These are phyloP conservation scores for Pochonia chlamydosporia DNA, from an alignment of 2,329 filamentous ascomycete genomes.

Conservation along the genomic window DNA sequence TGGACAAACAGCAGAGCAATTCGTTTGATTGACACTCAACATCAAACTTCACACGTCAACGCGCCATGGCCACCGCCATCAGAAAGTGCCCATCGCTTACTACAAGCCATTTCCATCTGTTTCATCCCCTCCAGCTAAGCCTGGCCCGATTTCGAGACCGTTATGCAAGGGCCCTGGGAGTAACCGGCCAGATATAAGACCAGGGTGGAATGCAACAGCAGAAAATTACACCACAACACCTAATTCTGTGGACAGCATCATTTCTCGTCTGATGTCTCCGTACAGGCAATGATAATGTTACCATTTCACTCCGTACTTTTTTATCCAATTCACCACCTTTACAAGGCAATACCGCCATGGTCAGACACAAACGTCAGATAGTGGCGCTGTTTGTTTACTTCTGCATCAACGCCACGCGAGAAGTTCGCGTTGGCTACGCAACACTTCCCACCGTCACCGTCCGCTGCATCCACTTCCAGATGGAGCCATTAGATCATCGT, in stretches of 20 bases:
- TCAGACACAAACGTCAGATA: neutral
- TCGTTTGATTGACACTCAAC: too few relatives aligned
- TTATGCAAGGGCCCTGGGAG: neutral
- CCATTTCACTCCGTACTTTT: too few relatives aligned
- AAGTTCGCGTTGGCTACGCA: slow-evolving; percentile 1
- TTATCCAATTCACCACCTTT: too few relatives aligned
- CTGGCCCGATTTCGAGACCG: neutral
- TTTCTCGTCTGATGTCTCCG: too few relatives aligned
- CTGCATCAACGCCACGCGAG: slow-evolving; percentile 1
- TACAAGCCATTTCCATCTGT: neutral
- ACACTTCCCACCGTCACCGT: neutral
- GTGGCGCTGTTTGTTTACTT: slow-evolving; percentile 6
- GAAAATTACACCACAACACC: too few relatives aligned
- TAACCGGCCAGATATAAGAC: too few relatives aligned
- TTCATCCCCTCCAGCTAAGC: too few relatives aligned
- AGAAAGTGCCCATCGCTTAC: neutral
- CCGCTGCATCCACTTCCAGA: neutral
- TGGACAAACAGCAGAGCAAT: too few relatives aligned
- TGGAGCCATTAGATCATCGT: neutral
- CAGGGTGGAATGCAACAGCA: too few relatives aligned
- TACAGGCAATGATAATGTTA: too few relatives aligned
- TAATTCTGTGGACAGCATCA: too few relatives aligned
- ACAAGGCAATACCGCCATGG: neutral
- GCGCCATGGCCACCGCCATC: neutral
- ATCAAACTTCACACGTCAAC: neutral